Conservation (phyloP, 2,329 filamentous ascomycete species). For the Nannizzia gypsea region DNA sequence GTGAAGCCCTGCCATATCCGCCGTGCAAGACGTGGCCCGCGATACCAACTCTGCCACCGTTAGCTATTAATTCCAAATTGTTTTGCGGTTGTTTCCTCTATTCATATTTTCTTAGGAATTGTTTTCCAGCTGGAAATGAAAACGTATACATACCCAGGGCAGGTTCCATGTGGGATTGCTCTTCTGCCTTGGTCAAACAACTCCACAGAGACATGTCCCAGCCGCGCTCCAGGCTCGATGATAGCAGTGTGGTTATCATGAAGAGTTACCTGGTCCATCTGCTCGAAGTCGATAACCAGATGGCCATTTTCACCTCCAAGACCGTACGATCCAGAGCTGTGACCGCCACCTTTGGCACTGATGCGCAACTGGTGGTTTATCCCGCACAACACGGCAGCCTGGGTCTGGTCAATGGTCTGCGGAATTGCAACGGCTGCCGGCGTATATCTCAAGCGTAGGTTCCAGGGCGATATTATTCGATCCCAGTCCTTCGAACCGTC, state of each 20-base stretch:
- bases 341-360: conserved; percentile 40
- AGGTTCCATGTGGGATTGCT: conserved; percentile 20
- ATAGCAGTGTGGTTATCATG: conserved; percentile 15
- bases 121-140: too few relatives aligned
- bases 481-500: not conserved
- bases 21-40: conserved; percentile 20
- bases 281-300: conserved; percentile 18
- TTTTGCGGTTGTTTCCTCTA: not conserved
- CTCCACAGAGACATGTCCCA: conserved; percentile 19
- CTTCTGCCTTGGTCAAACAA: conserved; percentile 15
- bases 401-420: conserved; percentile 27
- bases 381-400: conserved; percentile 36
- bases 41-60: conserved; percentile 16
- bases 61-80: not conserved
- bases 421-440: conserved; percentile 21
- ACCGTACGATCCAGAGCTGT: conserved; percentile 34
- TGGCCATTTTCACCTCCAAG: conserved; percentile 17
- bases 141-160: conserved; percentile 11
- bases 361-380: conserved; percentile 32
- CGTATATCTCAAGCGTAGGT: conserved; percentile 20
- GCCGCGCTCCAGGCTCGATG: conserved; percentile 18
- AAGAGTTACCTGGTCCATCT: conserved; percentile 16
- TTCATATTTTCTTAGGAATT: not conserved
- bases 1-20: conserved; percentile 25
- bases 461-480: conserved; percentile 10